Percentiles rank a stretch among this genome's conserved stretches.
These are phyloP conservation scores for Saccharomyces hybrid DNA, from an alignment of 1,139 yeast species.

Conservation along the genomic window DNA sequence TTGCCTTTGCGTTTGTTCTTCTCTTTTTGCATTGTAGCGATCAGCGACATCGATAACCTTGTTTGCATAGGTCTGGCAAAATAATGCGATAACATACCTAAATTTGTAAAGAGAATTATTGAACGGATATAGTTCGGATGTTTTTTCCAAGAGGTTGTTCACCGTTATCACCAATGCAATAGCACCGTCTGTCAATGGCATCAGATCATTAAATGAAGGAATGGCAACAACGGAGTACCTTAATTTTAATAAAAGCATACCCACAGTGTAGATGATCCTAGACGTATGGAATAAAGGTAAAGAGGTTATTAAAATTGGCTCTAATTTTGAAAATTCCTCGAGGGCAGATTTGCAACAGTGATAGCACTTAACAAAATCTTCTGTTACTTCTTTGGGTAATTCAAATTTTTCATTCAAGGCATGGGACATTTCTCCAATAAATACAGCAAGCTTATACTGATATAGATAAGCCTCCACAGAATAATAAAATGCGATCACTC, in stretches of 20 bases:
- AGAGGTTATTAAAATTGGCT: constrained; percentile 41
- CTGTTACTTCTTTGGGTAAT: constrained; percentile 31
- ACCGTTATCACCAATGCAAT: constrained; percentile 41
- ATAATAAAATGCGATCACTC: constrained; percentile 45
- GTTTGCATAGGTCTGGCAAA: constrained; percentile 52
- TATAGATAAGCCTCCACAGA: constrained; percentile 71
- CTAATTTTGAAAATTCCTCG: constrained; percentile 41
- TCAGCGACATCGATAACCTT: constrained; percentile 35
- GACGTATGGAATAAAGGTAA: constrained; percentile 59
- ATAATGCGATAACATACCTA: constrained; percentile 48
- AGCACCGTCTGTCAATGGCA: constrained; percentile 45
- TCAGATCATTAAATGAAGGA: constrained; percentile 42
- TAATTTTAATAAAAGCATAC: constrained; percentile 50
- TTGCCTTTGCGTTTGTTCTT: neutral
- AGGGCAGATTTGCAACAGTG: constrained; percentile 49
- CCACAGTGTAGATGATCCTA: constrained; percentile 60
- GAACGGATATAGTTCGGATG: constrained; percentile 34
- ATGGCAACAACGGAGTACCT: constrained; percentile 49
- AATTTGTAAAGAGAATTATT: constrained; percentile 49
- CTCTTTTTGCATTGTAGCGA: neutral
- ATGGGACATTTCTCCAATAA: constrained; percentile 10
- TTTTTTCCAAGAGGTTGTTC: constrained; percentile 30
- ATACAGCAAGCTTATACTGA: constrained; percentile 34
- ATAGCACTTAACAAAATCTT: constrained; percentile 45
- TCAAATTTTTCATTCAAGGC: constrained; percentile 5